Conservation (phyloP, 768 basidiomycete species). For the Gymnopilus junonius region DNA sequence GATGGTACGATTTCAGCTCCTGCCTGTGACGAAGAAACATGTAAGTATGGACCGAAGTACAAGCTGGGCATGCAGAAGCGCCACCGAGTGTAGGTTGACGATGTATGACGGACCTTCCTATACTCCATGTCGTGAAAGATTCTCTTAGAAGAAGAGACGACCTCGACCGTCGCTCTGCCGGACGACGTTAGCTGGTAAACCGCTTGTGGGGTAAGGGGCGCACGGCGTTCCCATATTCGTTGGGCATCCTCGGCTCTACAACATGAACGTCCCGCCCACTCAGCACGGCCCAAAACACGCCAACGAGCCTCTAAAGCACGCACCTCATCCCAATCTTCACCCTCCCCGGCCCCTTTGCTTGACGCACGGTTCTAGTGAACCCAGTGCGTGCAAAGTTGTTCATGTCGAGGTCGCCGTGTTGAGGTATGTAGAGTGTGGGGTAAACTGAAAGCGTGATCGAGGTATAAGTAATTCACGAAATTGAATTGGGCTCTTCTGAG, state of each 20-base stretch:
- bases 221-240: slow-evolving; percentile 87
- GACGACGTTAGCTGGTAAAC: slow-evolving; percentile 63
- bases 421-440: neutral
- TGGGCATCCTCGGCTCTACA: slow-evolving; percentile 77
- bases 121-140: slow-evolving; percentile 73
- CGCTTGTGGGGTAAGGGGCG: slow-evolving; percentile 79
- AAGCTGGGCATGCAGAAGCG: neutral
- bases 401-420: neutral
- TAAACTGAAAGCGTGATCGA: neutral
- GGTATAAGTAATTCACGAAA: slow-evolving; percentile 4
- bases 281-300: neutral
- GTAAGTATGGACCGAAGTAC: neutral
- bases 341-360: neutral
- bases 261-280: neutral
- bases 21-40: slow-evolving; percentile 51
- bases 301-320: neutral
- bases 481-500: slow-evolving; percentile 19
- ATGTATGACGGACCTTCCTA: slow-evolving; percentile 52
- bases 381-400: neutral
- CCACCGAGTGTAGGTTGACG: neutral
- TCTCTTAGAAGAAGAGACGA: slow-evolving; percentile 77
- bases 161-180: slow-evolving; percentile 65
- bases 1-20: slow-evolving; percentile 70
- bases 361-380: neutral
- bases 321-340: slow-evolving; percentile 19